A percentile compares a stretch with the other conserved stretches of the same genome.
Evolutionary conservation across 1,139 yeast species (phyloP).

Genomic region (Arxiozyma bovina): DNA sequence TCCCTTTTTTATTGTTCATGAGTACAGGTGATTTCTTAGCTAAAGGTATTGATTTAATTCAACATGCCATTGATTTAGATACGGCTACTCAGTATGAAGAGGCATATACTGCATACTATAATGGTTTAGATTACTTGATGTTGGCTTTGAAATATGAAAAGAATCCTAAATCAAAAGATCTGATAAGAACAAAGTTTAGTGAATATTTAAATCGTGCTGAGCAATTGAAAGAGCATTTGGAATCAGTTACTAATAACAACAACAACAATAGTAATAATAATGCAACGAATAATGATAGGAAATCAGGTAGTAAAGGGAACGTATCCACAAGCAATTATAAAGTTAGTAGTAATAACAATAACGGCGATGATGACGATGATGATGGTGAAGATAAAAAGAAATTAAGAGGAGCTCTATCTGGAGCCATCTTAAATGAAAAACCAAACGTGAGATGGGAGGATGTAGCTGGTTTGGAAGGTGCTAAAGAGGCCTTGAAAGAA

Average conservation of each 20-base stretch:
- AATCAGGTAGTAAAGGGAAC: neutral
- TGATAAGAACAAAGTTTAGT: conserved; percentile 79
- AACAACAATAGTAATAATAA: conserved; percentile 31
- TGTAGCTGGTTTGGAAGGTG: conserved; percentile 90
- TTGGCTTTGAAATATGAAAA: conserved; percentile 93
- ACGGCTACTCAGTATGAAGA: conserved; percentile 86
- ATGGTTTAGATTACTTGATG: conserved; percentile 92
- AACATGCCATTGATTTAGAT: conserved; percentile 92
- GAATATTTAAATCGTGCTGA: conserved; percentile 93
- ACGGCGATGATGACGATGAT: conserved; percentile 71
- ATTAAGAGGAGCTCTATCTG: conserved; percentile 81
- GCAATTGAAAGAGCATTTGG: conserved; percentile 83
- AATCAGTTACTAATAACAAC: conserved; percentile 41
- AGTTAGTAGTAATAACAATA: conserved; percentile 41
- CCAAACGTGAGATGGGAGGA: conserved; percentile 95
- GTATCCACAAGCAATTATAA: conserved; percentile 1
- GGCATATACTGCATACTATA: conserved; percentile 86
- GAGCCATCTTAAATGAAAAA: conserved; percentile 83
- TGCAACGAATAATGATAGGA: conserved; percentile 27
- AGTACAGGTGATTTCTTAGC: conserved; percentile 74
- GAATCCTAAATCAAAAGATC: conserved; percentile 78
- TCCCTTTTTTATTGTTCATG: conserved; percentile 26
- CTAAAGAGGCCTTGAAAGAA: conserved; percentile 93
- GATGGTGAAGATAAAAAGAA: conserved; percentile 83
- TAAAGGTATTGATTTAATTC: conserved; percentile 89